phyloP scores from a whole-genome alignment of 345 rosid species.

The Cardiospermum halicacabum region DNA sequence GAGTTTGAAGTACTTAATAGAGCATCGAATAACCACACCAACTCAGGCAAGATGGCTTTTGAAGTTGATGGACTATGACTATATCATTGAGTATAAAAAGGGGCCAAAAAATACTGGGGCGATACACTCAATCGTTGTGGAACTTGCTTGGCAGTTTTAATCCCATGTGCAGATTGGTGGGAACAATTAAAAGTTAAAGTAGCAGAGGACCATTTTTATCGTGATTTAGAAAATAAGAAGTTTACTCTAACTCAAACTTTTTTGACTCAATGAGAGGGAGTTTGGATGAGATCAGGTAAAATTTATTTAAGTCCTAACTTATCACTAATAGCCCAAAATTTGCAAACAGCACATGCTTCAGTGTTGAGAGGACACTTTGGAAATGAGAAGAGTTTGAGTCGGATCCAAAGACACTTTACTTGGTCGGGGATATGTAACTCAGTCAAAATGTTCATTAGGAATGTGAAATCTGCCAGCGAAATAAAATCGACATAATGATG shows the following conservation, averaged over 20 bases:
- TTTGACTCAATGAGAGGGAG: neutral
- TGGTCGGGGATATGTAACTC: neutral
- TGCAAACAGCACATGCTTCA: neutral
- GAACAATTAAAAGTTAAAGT: neutral
- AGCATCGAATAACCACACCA: neutral
- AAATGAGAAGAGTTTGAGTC: neutral
- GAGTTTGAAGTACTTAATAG: neutral
- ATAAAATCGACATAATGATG: neutral
- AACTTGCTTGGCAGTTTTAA: neutral
- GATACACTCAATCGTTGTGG: neutral
- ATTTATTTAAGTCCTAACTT: neutral
- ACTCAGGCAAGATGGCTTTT: neutral
- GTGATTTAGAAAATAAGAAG: too few relatives aligned
- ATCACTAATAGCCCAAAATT: neutral
- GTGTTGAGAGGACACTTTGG: neutral
- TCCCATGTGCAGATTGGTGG: neutral
- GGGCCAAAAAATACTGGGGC: neutral
- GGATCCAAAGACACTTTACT: neutral
- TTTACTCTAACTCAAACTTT: too few relatives aligned
- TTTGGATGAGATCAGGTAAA: neutral
- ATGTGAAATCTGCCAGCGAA: neutral
- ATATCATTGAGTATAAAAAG: neutral
- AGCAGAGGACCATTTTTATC: neutral
- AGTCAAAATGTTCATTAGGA: neutral
- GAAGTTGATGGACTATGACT: neutral